phyloP scores from a whole-genome alignment of 352 stramenopile species.

The Phytophthora brassicae region DNA sequence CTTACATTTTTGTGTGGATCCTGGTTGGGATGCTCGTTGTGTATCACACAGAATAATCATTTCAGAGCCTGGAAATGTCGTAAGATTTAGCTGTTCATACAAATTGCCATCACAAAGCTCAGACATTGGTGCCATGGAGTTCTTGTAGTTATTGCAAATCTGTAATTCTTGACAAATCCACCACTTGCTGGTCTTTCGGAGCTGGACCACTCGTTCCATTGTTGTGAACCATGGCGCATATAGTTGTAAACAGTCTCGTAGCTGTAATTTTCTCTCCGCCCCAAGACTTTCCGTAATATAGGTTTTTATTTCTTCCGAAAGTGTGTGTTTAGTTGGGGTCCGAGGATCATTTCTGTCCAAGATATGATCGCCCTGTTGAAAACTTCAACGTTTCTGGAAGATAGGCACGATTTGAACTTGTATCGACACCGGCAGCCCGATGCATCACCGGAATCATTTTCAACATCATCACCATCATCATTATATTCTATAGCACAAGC shows the following conservation, averaged over 20 bases:
- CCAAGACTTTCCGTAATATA: slow-evolving; percentile 1
- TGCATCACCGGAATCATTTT: not conserved
- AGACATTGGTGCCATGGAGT: slow-evolving; percentile 1
- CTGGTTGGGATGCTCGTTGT: not conserved
- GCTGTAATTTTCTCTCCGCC: not conserved
- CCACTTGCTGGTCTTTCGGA: not conserved
- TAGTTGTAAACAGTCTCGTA: not conserved
- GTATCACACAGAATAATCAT: not conserved
- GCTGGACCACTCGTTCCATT: not conserved
- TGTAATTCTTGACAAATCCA: slow-evolving; percentile 11
- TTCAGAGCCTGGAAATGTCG: not conserved
- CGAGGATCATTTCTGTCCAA: slow-evolving; percentile 5
- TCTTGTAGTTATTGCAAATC: not conserved
- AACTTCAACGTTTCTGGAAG: not conserved
- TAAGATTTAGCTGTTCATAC: not conserved
- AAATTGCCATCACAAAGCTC: not conserved
- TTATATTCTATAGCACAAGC: not conserved
- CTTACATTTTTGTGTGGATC: not conserved
- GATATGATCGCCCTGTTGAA: not conserved
- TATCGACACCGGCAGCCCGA: not conserved
- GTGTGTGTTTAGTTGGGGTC: not conserved
- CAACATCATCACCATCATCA: not conserved
- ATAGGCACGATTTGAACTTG: slow-evolving; percentile 4
- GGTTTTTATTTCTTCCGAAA: not conserved
- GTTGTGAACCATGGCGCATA: not conserved